A percentile compares a stretch with the other conserved stretches of the same genome.
These are phyloP conservation scores for Solanum chilense DNA, from an alignment of 257 asterid genomes.

Conservation along the genomic window DNA sequence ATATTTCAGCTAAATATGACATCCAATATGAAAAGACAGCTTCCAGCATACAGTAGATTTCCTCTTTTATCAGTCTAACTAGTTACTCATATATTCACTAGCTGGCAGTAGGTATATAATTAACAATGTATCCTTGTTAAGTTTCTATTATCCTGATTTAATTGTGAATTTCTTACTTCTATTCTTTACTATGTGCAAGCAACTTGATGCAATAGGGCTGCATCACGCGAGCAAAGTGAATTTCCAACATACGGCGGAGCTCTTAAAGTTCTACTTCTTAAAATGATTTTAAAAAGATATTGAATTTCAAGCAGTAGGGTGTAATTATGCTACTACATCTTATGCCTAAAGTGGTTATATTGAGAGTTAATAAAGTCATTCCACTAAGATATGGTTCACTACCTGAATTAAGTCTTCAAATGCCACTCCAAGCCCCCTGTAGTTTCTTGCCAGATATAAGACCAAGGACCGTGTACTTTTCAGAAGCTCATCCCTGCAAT, in stretches of 20 bases:
- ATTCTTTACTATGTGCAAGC: neutral
- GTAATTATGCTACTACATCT: neutral
- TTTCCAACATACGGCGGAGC: neutral
- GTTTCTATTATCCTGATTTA: neutral
- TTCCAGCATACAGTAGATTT: neutral
- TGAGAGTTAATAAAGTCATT: neutral
- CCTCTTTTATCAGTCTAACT: neutral
- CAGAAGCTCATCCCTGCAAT: constrained; percentile 75
- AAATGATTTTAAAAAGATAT: neutral
- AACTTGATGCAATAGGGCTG: neutral
- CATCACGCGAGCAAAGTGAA: neutral
- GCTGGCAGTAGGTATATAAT: neutral
- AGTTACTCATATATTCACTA: neutral
- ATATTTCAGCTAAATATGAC: neutral
- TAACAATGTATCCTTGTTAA: neutral
- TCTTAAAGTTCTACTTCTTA: neutral
- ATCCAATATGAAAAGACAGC: neutral
- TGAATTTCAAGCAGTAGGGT: neutral
- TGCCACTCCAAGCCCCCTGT: constrained; percentile 74
- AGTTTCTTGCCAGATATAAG: constrained; percentile 61
- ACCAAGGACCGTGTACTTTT: constrained; percentile 63
- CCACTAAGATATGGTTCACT: neutral
- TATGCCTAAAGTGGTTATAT: neutral
- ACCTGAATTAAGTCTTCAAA: constrained; percentile 87
- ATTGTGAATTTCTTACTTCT: neutral